Evolutionary conservation across 1,284 basidiomycete genomes (phyloP).

Genomic region (Sphagnurus paluster): DNA sequence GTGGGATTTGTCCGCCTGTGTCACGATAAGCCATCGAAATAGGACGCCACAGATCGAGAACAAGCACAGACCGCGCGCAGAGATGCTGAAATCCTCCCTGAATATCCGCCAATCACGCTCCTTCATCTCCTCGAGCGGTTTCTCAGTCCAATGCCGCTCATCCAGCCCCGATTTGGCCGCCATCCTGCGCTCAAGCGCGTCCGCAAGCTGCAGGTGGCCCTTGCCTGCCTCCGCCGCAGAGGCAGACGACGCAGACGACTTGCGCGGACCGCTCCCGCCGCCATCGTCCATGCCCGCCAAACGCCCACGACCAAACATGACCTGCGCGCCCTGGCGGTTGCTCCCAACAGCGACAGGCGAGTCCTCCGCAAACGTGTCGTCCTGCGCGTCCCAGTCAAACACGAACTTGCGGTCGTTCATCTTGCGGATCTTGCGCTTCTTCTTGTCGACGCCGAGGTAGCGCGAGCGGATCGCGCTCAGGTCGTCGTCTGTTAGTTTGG

Average conservation of each 20-base stretch:
- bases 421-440: constrained; percentile 91
- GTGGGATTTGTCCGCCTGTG: constrained; percentile 87
- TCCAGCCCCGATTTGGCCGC: constrained; percentile 84
- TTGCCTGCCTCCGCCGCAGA: constrained; percentile 34
- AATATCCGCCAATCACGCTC: constrained; percentile 99
- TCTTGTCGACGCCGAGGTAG: constrained; percentile 89
- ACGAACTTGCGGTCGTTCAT: constrained; percentile 95
- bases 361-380: constrained; percentile 82
- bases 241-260: no score
- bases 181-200: constrained; percentile 77
- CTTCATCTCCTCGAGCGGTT: constrained; percentile 90
- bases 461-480: constrained; percentile 79
- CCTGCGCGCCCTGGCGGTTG: constrained; percentile 75
- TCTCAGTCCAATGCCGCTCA: constrained; percentile 98
- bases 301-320: constrained; percentile 84
- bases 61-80: constrained; percentile 68
- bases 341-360: constrained; percentile 62
- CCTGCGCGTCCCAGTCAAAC: constrained; percentile 97
- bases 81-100: constrained; percentile 96
- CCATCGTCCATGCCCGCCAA: constrained; percentile 87
- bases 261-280: constrained; percentile 42
- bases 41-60: neutral
- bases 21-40: constrained; percentile 1
- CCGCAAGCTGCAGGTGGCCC: constrained; percentile 68
- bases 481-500: constrained; percentile 75